These are phyloP conservation scores for Wallacemonas sp. DNA, from an alignment of 208 protist genomes.

Conservation along the genomic window DNA sequence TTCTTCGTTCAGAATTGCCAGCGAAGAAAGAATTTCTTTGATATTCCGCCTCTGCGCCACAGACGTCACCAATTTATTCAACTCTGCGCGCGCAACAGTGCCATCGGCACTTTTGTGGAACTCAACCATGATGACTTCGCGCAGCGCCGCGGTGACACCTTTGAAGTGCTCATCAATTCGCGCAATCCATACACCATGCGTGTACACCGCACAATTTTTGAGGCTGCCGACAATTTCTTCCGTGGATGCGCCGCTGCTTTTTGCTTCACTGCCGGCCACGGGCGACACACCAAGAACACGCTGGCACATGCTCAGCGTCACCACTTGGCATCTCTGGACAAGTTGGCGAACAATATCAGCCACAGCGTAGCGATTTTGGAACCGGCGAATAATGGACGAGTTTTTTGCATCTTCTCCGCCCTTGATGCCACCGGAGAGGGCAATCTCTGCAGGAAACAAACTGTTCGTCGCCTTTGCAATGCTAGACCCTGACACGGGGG, in stretches of 20 bases:
- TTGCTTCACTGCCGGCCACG: slow-evolving; percentile 8
- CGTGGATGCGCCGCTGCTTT: not conserved
- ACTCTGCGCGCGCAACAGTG: slow-evolving; percentile 44
- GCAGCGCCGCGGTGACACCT: slow-evolving; percentile 67
- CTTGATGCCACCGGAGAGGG: slow-evolving; percentile 72
- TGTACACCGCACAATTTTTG: slow-evolving; percentile 52
- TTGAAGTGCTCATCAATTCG: slow-evolving; percentile 51
- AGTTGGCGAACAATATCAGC: slow-evolving; percentile 57
- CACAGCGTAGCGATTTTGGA: slow-evolving; percentile 46
- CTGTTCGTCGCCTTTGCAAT: slow-evolving; percentile 46
- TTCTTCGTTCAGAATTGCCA: slow-evolving; percentile 53
- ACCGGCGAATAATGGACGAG: slow-evolving; percentile 62
- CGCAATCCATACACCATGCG: slow-evolving; percentile 88
- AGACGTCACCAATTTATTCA: slow-evolving; percentile 60
- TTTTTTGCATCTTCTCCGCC: slow-evolving; percentile 54
- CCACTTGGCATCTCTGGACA: slow-evolving; percentile 66
- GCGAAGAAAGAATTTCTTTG: slow-evolving; percentile 66
- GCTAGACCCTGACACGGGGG: not conserved
- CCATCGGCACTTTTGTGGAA: slow-evolving; percentile 73
- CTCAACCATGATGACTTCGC: slow-evolving; percentile 62
- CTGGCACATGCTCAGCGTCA: slow-evolving; percentile 44
- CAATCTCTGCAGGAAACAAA: slow-evolving; percentile 82
- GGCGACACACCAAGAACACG: slow-evolving; percentile 2
- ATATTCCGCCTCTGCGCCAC: slow-evolving; percentile 39
- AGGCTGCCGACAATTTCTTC: slow-evolving; percentile 54